Conservation (phyloP, 768 basidiomycete genomes). For the Boletus fagicola region DNA sequence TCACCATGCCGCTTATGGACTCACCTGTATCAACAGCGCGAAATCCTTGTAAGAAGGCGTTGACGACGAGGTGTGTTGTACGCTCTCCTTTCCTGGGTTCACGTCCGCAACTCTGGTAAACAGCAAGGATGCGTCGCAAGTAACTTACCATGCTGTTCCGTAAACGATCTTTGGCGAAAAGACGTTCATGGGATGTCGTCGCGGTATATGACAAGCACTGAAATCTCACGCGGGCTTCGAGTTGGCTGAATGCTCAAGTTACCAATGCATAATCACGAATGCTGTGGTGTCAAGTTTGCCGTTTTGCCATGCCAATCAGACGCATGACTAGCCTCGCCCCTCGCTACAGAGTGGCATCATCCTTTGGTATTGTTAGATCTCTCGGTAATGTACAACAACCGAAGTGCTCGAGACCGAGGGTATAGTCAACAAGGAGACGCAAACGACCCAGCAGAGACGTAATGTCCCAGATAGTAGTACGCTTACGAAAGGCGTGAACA, state of each 20-base stretch:
- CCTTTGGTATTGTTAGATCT: background rate
- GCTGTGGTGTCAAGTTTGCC: background rate
- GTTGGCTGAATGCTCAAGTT: background rate
- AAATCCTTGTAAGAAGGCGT: slow-evolving; percentile 75
- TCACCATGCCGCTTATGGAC: slow-evolving; percentile 19
- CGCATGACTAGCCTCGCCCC: background rate
- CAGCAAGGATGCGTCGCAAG: background rate
- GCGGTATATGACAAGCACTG: slow-evolving; percentile 4
- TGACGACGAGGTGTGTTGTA: slow-evolving; percentile 65
- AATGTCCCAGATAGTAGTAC: background rate
- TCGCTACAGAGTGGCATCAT: background rate
- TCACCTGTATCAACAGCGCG: slow-evolving; percentile 80
- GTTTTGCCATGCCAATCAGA: background rate
- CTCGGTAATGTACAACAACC: background rate
- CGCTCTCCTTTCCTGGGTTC: slow-evolving; percentile 69
- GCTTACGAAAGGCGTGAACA: background rate
- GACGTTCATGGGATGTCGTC: slow-evolving; percentile 26
- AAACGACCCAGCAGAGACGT: background rate
- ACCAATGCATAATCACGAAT: background rate
- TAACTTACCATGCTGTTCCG: slow-evolving; percentile 57
- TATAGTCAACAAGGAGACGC: background rate
- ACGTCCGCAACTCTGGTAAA: background rate
- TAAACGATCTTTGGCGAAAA: slow-evolving; percentile 51
- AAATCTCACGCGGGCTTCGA: slow-evolving; percentile 20
- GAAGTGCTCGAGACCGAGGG: background rate